Evolutionary conservation across 768 basidiomycete species (phyloP).

Genomic region (Calocybe gangraenosa): DNA sequence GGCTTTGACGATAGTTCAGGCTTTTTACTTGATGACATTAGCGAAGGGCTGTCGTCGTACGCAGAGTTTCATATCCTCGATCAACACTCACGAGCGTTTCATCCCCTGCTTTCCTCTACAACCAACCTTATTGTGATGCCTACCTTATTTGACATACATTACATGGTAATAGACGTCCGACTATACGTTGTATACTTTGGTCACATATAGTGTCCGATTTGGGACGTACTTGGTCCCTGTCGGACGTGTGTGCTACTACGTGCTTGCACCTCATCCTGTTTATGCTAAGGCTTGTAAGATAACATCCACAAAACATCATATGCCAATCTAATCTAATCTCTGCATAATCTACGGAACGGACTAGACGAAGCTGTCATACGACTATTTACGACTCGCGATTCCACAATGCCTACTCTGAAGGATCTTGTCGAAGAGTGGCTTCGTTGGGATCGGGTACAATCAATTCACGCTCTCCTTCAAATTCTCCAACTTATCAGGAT

Average conservation of each 20-base stretch:
- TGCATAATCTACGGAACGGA: no score
- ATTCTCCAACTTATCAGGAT: background rate
- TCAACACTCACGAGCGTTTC: background rate
- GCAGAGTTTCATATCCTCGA: background rate
- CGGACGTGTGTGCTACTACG: no score
- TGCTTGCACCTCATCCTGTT: no score
- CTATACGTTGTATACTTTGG: constrained; percentile 1
- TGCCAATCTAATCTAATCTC: no score
- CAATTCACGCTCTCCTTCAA: background rate
- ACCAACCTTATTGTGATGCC: background rate
- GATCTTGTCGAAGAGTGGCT: constrained; percentile 37
- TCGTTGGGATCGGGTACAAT: constrained; percentile 29
- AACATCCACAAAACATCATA: no score
- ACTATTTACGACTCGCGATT: no score
- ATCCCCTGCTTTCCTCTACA: constrained; percentile 1
- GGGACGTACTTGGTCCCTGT: no score
- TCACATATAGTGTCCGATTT: no score
- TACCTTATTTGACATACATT: constrained; percentile 13
- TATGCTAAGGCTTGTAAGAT: no score
- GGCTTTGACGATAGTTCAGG: background rate
- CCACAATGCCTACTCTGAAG: constrained; percentile 26
- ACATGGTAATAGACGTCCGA: constrained; percentile 11
- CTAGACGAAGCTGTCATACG: no score
- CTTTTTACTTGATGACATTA: no score
- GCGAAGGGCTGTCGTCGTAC: no score